Evolutionary conservation across 345 rosid species (phyloP), one percentile per base, ranked within the genome.

Genomic region (Euphorbia pulcherrima): DNA sequence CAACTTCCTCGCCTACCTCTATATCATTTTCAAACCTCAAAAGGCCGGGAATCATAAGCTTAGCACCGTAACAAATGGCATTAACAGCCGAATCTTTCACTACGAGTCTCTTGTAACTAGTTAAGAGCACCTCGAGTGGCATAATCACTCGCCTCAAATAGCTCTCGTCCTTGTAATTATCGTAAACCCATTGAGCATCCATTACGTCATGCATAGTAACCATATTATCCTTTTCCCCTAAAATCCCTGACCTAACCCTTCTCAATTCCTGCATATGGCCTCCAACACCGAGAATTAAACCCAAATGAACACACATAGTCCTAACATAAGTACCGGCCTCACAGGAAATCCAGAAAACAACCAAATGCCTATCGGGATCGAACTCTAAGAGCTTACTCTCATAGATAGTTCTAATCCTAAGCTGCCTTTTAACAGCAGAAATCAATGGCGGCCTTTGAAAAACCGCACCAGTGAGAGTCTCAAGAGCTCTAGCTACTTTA

Each of bases 321-420:
- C 97, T 87, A 24, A 93, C 94, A 59, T 93, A 93, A 14, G 98
- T 93, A 26, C 98, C 98, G 0, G 94, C 98, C 81, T 93, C 98
- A 40, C 98, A 92, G 11, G 92, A 88, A 69, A 92, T 86, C 98
- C 98, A 92, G 51, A 92, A 92, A 6, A 93, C 98, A 59, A 93
- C 92, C 83, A 93, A 85, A 80, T 93, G 94, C 77, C 82, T 84
- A 62, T 89, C 97, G 0, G 72, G 75, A 62, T 93, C 97, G 65
- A 83, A 90, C 86, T 90, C 98, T 67, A 93, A 85, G 39, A 93
- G 62, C 85, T 93, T 93, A 56, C 96, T 93, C 55, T 90, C 89
- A 57, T 88, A 90, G 20, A 93, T 86, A 20, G 97, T 93, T 58
- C 98, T 84, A 71, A 93, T 86, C 83, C 98, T 85, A 68, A 93